Base-by-base conservation (phyloP, 2,329 filamentous ascomycete species). In the Aspergillus sp. region DNA sequence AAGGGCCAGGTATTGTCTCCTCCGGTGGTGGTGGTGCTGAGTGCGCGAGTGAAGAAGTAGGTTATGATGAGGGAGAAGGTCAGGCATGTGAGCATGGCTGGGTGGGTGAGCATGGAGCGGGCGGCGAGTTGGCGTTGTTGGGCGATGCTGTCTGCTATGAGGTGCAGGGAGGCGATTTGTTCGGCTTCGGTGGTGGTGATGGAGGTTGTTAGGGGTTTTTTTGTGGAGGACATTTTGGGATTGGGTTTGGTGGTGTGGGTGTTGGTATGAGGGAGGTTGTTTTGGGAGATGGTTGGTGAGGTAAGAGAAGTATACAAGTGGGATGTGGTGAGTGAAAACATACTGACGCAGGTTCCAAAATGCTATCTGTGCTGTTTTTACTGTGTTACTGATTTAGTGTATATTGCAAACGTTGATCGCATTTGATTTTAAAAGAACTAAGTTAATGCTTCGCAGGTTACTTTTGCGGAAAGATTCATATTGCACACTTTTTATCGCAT, bases 81-180 rank as follows among this genome's bases (percentile, higher is more conserved):
- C n/a, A 81, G 64, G 1, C 73, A 13, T 2, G 72, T 66, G 27
- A 82, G 66, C 67, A 81, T 83, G 49, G 81, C 70, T 25, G 84
- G 80, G 75, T 91, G 86, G 68, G 84, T 85, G 62, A 90, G 80
- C 60, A 95, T 79, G 63, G 85, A 79, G 57, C 80, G 78, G 44
- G 87, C 85, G 19, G 90, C 86, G 8, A 83, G 78, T 72, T 91
- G 88, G 63, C 89, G 87, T 80, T 95, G 92, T 77, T 96, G 89
- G 38, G 91, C 90, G 53, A 96, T 85, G 60, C 88, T 91, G 76
- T 94, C 91, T 62, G 91, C 89, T 41, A 96, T 83, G 19, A 96
- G 84, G 64, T 85, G 84, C 54, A 96, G 81, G 17, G 88, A 88
- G 58, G 86, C 83, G 64, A 87, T 78, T 71, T 88, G 87, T 73